Evolutionary conservation across 257 asterid genomes (phyloP).

Genomic region (Solanum appendiculatum): DNA sequence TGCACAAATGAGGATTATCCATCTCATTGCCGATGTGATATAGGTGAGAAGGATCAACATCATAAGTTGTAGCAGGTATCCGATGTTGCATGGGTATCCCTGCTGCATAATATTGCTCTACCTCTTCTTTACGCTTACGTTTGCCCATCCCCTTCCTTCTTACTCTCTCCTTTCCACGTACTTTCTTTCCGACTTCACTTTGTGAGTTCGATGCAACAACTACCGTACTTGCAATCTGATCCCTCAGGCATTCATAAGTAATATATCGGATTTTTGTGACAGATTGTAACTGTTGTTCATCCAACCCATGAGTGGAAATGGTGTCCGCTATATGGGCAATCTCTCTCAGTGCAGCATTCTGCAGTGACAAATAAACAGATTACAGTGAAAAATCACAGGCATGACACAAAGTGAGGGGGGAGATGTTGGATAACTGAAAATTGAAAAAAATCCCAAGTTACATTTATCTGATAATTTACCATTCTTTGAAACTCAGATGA

Average conservation of each 20-base stretch:
- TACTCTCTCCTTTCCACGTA: constrained; percentile 76
- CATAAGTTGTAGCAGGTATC: constrained; percentile 20
- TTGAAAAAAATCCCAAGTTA: background rate
- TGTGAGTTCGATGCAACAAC: constrained; percentile 28
- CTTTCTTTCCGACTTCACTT: constrained; percentile 40
- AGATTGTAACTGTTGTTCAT: constrained; percentile 64
- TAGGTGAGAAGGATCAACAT: constrained; percentile 20
- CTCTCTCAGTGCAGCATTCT: constrained; percentile 76
- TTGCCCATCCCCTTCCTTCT: constrained; percentile 66
- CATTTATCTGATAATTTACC: constrained; percentile 34
- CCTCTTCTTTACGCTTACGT: constrained; percentile 70
- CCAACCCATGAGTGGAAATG: constrained; percentile 81
- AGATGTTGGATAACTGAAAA: background rate
- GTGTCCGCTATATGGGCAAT: constrained; percentile 67
- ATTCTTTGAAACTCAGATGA: constrained; percentile 85
- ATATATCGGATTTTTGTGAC: constrained; percentile 57
- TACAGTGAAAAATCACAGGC: constrained; percentile 12
- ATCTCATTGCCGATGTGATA: constrained; percentile 29
- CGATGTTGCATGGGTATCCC: constrained; percentile 24
- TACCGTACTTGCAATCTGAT: constrained; percentile 40
- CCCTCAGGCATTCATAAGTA: constrained; percentile 73
- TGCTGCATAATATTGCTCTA: constrained; percentile 34
- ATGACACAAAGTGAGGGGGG: background rate
- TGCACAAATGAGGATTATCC: constrained; percentile 19
- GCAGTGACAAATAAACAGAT: background rate